A percentile compares a stretch with the other conserved stretches of the same genome.
Evolutionary conservation across 202 grass and related monocot species (phyloP).

Genomic region (Panicum hallii): DNA sequence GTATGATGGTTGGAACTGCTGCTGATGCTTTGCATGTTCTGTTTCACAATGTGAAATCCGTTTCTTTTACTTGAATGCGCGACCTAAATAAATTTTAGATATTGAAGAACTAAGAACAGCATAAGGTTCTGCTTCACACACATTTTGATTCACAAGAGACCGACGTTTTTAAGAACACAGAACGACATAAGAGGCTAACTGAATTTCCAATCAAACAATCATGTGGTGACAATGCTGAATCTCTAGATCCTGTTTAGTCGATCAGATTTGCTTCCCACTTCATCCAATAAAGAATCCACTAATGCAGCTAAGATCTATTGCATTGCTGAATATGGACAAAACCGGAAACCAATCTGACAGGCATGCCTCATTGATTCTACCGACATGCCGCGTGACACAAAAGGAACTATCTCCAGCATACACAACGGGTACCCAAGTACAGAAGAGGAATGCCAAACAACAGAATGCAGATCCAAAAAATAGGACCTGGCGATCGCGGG

Average conservation of each 20-base stretch:
- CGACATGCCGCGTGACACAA: neutral
- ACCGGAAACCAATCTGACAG: neutral
- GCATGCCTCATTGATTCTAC: neutral
- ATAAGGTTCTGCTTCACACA: neutral
- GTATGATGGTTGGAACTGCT: neutral
- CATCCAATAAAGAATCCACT: neutral
- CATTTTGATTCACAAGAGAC: neutral
- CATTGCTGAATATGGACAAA: neutral
- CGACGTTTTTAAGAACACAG: neutral
- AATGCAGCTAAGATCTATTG: neutral
- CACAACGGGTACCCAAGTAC: neutral
- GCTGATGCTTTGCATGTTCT: neutral
- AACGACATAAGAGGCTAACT: neutral
- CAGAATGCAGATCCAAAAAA: conserved; percentile 2
- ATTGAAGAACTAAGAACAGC: conserved; percentile 13
- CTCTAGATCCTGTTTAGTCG: neutral
- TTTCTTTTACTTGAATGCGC: too few relatives aligned
- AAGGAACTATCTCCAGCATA: neutral
- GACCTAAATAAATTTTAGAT: neutral
- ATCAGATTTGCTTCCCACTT: conserved; percentile 3
- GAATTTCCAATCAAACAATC: neutral
- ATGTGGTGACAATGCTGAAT: neutral
- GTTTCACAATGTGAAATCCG: neutral
- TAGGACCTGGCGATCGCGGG: conserved; percentile 66
- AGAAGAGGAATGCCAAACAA: neutral